Percentiles rank a stretch among this genome's conserved stretches.
phyloP scores from a whole-genome alignment of 164 flowering plant genomes.

The Liquidambar formosana region DNA sequence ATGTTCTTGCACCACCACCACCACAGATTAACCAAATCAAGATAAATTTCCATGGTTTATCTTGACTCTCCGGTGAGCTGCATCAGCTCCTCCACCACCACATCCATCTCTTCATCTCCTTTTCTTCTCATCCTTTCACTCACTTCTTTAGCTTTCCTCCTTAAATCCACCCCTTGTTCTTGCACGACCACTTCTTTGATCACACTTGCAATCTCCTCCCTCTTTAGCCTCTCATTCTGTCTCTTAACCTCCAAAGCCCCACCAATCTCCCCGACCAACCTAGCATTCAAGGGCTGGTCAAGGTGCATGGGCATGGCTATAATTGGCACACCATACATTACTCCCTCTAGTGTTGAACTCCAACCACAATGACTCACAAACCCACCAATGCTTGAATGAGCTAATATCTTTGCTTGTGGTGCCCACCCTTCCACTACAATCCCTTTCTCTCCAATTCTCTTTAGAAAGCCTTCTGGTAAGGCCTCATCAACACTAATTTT shows the following conservation, averaged over 20 bases:
- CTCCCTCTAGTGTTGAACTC: constrained; percentile 37
- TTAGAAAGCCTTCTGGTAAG: constrained; percentile 30
- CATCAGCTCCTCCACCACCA: constrained; percentile 17
- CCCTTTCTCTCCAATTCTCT: constrained; percentile 28
- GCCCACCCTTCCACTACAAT: constrained; percentile 40
- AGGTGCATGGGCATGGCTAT: constrained; percentile 47
- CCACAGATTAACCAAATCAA: too few relatives aligned
- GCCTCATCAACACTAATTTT: constrained; percentile 13
- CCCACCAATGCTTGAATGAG: constrained; percentile 31
- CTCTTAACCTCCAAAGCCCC: constrained; percentile 34
- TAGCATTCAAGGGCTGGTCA: constrained; percentile 48
- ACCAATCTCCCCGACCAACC: constrained; percentile 36
- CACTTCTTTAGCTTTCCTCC: constrained; percentile 23
- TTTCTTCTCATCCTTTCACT: constrained; percentile 16
- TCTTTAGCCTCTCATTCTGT: constrained; percentile 10
- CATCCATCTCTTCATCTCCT: constrained; percentile 24
- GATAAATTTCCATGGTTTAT: too few relatives aligned
- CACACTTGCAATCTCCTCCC: constrained; percentile 28
- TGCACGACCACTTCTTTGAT: constrained; percentile 27
- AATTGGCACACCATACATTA: constrained; percentile 37
- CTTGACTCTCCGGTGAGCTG: not conserved
- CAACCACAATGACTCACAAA: constrained; percentile 43
- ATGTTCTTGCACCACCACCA: constrained; percentile 13
- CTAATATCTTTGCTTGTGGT: constrained; percentile 25
- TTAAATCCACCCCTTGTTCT: constrained; percentile 21